A percentile compares a stretch with the other conserved stretches of the same genome.
phyloP scores from a whole-genome alignment of 192 early-diverging fungal genomes.

The Phycomyces nitens region DNA sequence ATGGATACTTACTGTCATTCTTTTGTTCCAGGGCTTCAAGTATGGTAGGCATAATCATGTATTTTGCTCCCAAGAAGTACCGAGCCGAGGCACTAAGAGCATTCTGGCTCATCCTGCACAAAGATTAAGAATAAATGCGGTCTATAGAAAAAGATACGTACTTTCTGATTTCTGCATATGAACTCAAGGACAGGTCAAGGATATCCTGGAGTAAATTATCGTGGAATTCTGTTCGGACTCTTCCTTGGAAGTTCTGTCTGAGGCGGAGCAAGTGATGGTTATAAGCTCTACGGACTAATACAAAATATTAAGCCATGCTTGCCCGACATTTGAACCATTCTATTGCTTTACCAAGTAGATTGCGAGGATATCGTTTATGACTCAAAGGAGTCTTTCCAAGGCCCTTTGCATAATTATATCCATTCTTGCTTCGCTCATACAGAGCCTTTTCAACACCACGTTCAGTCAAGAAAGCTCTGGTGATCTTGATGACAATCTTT shows the following conservation, averaged over 20 bases:
- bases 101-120: slow-evolving; percentile 41
- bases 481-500: slow-evolving; percentile 59
- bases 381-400: slow-evolving; percentile 39
- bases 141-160: slow-evolving; percentile 11
- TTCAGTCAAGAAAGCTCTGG: slow-evolving; percentile 46
- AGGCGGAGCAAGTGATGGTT: slow-evolving; percentile 52
- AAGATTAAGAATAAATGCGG: neutral
- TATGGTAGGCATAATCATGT: slow-evolving; percentile 43
- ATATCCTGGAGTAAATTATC: slow-evolving; percentile 53
- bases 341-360: slow-evolving; percentile 36
- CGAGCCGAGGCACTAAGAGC: slow-evolving; percentile 45
- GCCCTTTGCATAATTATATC: slow-evolving; percentile 53
- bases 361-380: slow-evolving; percentile 54
- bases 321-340: neutral
- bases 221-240: slow-evolving; percentile 44
- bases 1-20: slow-evolving; percentile 12
- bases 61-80: slow-evolving; percentile 49
- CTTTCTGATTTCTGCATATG: slow-evolving; percentile 59
- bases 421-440: slow-evolving; percentile 46
- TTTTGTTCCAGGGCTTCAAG: slow-evolving; percentile 43
- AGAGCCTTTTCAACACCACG: slow-evolving; percentile 50
- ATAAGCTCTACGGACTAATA: slow-evolving; percentile 47
- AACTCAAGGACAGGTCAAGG: slow-evolving; percentile 51
- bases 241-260: slow-evolving; percentile 50
- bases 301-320: neutral